Evolutionary conservation across 2,329 filamentous ascomycete genomes (phyloP), one percentile per base, ranked within the genome.

Genomic region (Arthrobotrys conoides): DNA sequence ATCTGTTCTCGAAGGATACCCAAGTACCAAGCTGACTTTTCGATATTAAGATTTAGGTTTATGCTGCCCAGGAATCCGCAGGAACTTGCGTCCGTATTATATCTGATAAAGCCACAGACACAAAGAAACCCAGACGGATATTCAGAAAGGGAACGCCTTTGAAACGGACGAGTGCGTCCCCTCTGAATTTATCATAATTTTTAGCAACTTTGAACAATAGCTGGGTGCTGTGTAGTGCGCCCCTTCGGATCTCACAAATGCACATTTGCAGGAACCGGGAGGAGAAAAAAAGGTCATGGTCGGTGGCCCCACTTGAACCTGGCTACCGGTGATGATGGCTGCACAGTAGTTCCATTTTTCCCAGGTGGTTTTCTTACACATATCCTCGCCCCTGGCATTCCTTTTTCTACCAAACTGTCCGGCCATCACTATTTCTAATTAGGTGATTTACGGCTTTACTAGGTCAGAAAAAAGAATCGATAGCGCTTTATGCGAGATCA

Each of bases 111-210:
- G 55, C 27, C 22, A 57, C 36, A 53, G 41, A 63, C 53, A 63
- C 41, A 30, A 72, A 46, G 18, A 59, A 30, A 36, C 49, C 51
- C 6, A 59, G 41, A 68, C 27, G 22, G 20, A 71, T 57, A 69
- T 63, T 55, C 44, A 20, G 41, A 65, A 72, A 71, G 38, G 46
- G 46, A 78, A 55, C 24, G 20, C 46, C 63, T 55, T 63, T 71
- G 68, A 72, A 78, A 78, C 64, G 22, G 55, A 63, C 46, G 67
- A 63, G 75, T 48, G 75, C 67, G 71, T 59, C 41, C 63, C 71
- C 71, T 75, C 71, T 61, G 63, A 78, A 78, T 78, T 78, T 78
- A 78, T 78, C 63, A 78, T 78, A 72, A 53, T 67, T 63, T 67
- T 71, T 69, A 48, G 65, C 41, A 59, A 53, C 51, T 44, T n/a